These are phyloP conservation scores for Podospora australis DNA, from an alignment of 495 filamentous ascomycete species.

Conservation along the genomic window DNA sequence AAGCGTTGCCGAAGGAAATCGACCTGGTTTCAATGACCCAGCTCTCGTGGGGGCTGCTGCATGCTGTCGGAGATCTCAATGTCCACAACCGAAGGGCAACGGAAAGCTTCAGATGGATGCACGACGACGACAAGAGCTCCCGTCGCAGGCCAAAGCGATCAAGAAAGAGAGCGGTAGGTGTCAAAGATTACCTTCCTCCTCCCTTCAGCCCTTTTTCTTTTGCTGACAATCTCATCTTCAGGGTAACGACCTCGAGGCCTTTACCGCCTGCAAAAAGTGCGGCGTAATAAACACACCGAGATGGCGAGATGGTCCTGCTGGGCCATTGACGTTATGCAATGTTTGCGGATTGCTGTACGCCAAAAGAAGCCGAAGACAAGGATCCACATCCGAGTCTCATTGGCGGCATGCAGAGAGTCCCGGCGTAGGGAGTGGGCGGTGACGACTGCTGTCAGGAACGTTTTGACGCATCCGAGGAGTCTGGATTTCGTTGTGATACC, in stretches of 20 bases:
- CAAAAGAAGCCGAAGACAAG: conserved; percentile 5
- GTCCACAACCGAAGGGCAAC: conserved; percentile 8
- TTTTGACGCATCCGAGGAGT: too few relatives aligned
- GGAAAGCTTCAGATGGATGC: neutral
- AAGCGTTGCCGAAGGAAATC: conserved; percentile 12
- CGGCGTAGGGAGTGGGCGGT: too few relatives aligned
- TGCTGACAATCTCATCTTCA: too few relatives aligned
- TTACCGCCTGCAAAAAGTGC: conserved; percentile 6
- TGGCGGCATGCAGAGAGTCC: neutral
- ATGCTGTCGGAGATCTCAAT: conserved; percentile 16
- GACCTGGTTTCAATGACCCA: conserved; percentile 19
- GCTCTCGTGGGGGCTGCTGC: conserved; percentile 13
- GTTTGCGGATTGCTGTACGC: conserved; percentile 17
- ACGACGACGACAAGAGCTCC: neutral
- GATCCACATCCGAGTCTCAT: neutral
- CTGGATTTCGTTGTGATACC: too few relatives aligned
- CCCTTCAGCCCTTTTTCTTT: too few relatives aligned
- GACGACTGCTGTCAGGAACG: too few relatives aligned
- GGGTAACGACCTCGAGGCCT: neutral
- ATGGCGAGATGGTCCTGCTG: conserved; percentile 14
- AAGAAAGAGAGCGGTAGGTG: neutral
- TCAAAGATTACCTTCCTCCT: too few relatives aligned
- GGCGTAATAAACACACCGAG: conserved; percentile 8
- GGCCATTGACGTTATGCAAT: conserved; percentile 18
- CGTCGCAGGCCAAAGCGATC: neutral